Conservation (phyloP, 371 early-diverging fungal genomes). For the Batkoa obscura region DNA sequence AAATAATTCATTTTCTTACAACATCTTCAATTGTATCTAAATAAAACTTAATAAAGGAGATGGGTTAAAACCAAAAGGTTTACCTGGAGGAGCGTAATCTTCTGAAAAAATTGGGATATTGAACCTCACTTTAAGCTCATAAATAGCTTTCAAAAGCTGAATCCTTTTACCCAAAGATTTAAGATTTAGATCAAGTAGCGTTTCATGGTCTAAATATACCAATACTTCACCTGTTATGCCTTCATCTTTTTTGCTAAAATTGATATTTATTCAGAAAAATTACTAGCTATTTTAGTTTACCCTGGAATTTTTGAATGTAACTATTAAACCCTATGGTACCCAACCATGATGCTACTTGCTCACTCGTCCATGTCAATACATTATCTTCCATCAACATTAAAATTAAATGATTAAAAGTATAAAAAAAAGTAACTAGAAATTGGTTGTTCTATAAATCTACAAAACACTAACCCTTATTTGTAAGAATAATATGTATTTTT, state of each 20-base stretch:
- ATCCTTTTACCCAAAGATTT: slow-evolving; percentile 74
- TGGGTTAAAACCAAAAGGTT: slow-evolving; percentile 6
- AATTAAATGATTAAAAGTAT: too few species aligned
- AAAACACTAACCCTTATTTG: too few species aligned
- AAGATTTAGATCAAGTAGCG: slow-evolving; percentile 70
- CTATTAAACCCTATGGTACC: neutral
- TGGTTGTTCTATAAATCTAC: too few species aligned
- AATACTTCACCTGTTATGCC: slow-evolving; percentile 82
- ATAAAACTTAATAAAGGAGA: neutral
- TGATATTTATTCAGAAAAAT: neutral
- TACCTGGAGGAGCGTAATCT: slow-evolving; percentile 72
- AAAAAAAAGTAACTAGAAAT: too few species aligned
- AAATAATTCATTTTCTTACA: neutral
- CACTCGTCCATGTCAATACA: neutral
- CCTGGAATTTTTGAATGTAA: neutral
- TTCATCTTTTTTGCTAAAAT: slow-evolving; percentile 34
- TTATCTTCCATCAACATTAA: slow-evolving; percentile 5
- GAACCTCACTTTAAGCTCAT: slow-evolving; percentile 14
- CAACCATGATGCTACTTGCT: neutral
- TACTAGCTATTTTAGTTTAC: neutral
- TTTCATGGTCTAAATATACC: slow-evolving; percentile 71
- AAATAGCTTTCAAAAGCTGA: slow-evolving; percentile 37
- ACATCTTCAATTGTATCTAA: neutral
- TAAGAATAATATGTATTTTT: too few species aligned
- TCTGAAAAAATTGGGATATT: slow-evolving; percentile 61